phyloP scores from a whole-genome alignment of 352 stramenopile genomes.

The Pelagophyceae sp. region DNA sequence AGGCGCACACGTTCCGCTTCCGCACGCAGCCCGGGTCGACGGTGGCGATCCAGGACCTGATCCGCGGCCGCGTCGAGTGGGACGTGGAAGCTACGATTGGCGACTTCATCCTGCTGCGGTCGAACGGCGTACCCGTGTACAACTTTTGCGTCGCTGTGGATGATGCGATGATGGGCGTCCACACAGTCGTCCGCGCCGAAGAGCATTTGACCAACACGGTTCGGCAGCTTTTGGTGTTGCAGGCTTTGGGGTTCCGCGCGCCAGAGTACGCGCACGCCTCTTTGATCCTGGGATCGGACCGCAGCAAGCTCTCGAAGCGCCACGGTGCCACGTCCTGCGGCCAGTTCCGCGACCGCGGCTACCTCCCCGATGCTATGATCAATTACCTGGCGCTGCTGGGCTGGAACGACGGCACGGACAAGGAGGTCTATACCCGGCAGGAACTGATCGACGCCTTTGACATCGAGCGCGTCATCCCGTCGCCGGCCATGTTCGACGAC shows the following conservation, averaged over 20 bases:
- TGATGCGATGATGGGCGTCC: slow-evolving; percentile 92
- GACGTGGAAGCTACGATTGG: slow-evolving; percentile 64
- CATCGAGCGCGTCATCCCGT: slow-evolving; percentile 43
- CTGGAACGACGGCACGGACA: slow-evolving; percentile 92
- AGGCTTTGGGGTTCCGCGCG: slow-evolving; percentile 47
- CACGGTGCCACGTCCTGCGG: slow-evolving; percentile 92
- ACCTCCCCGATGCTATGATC: slow-evolving; percentile 84
- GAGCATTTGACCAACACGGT: slow-evolving; percentile 74
- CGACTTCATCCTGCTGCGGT: slow-evolving; percentile 69
- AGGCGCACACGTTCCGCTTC: slow-evolving; percentile 82
- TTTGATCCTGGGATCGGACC: slow-evolving; percentile 91
- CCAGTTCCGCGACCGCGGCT: slow-evolving; percentile 93
- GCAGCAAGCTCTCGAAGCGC: slow-evolving; percentile 94
- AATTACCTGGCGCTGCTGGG: slow-evolving; percentile 96
- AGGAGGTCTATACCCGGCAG: slow-evolving; percentile 89
- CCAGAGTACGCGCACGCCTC: slow-evolving; percentile 66
- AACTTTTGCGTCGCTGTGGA: slow-evolving; percentile 88
- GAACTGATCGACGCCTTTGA: slow-evolving; percentile 77
- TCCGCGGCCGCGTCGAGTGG: slow-evolving; percentile 82
- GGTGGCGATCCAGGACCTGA: slow-evolving; percentile 85
- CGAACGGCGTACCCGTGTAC: slow-evolving; percentile 63
- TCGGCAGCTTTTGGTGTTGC: slow-evolving; percentile 60
- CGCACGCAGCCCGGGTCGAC: slow-evolving; percentile 82
- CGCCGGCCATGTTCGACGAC: slow-evolving; percentile 67
- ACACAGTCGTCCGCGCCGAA: slow-evolving; percentile 91